Evolutionary conservation across 768 basidiomycete genomes (phyloP).

Genomic region (Panellus pusillus): DNA sequence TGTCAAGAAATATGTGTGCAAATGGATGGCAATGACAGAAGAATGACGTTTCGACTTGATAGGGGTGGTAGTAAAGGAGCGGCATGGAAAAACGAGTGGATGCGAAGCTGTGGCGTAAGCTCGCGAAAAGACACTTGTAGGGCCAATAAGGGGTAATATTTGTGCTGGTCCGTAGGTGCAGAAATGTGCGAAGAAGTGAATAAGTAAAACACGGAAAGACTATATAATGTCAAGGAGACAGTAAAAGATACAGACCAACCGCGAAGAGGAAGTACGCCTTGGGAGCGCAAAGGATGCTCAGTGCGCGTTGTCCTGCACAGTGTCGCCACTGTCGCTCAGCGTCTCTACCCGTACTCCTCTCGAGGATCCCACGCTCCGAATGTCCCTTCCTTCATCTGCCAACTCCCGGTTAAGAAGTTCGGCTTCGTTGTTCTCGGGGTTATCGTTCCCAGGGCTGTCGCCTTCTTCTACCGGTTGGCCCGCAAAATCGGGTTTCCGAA

Average conservation of each 20-base stretch:
- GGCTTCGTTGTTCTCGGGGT: conserved; percentile 33
- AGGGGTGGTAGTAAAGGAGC: conserved; percentile 2
- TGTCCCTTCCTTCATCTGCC: conserved; percentile 88
- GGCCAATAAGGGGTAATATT: conserved; percentile 20
- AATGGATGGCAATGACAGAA: conserved; percentile 1
- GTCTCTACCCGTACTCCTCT: conserved; percentile 80
- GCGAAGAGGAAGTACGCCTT: conserved; percentile 13
- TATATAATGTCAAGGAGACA: conserved; percentile 23
- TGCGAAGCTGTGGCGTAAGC: conserved; percentile 14
- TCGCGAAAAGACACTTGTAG: conserved; percentile 13
- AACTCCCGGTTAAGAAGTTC: conserved; percentile 68
- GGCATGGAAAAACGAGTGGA: conserved; percentile 14
- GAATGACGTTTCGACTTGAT: not conserved
- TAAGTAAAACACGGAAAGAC: conserved; percentile 26
- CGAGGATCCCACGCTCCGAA: conserved; percentile 78
- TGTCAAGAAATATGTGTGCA: conserved; percentile 15
- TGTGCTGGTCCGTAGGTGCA: conserved; percentile 17
- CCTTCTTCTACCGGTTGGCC: conserved; percentile 68
- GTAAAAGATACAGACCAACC: conserved; percentile 25
- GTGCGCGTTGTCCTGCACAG: conserved; percentile 45
- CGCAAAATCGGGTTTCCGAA: conserved; percentile 90
- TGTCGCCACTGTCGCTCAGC: conserved; percentile 53
- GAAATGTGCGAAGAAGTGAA: conserved; percentile 14
- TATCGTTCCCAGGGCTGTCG: conserved; percentile 53
- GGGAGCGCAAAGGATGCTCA: conserved; percentile 23